phyloP scores from a whole-genome alignment of 805 yeast genomes.

The Grigorovia transvaalensis region DNA sequence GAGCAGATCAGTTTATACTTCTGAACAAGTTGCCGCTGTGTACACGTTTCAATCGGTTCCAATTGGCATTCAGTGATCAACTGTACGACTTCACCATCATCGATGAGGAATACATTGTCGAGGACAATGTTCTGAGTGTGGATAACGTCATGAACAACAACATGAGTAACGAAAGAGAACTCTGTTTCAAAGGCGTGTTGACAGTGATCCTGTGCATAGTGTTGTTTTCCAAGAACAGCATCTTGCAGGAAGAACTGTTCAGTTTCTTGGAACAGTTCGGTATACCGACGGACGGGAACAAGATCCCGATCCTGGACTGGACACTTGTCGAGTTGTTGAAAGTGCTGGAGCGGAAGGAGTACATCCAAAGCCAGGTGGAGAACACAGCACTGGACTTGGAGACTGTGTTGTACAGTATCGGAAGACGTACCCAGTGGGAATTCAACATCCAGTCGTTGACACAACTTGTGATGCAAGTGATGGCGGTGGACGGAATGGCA shows the following conservation, averaged over 20 bases:
- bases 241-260: conserved; percentile 19
- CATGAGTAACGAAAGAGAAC: conserved; percentile 13
- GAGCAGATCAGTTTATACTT: conserved; percentile 18
- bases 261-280: conserved; percentile 17
- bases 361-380: conserved; percentile 16
- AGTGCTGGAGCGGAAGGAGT: conserved; percentile 16
- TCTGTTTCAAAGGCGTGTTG: conserved; percentile 18
- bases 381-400: conserved; percentile 18
- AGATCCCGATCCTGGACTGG: conserved; percentile 18
- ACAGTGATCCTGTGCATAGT: conserved; percentile 14
- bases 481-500: conserved; percentile 10
- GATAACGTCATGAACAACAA: conserved; percentile 10
- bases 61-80: conserved; percentile 8
- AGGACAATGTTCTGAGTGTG: conserved; percentile 8
- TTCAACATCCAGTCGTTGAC: conserved; percentile 16
- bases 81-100: conserved; percentile 9
- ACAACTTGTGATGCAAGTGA: conserved; percentile 12
- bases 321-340: conserved; percentile 18
- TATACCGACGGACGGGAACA: conserved; percentile 19
- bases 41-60: conserved; percentile 10
- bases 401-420: conserved; percentile 16
- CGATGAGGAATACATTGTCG: conserved; percentile 15
- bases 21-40: conserved; percentile 11
- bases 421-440: conserved; percentile 22
- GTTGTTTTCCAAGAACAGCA: conserved; percentile 21